Conservation (phyloP, 768 basidiomycete genomes). For the Leccinellum rugosiceps region DNA sequence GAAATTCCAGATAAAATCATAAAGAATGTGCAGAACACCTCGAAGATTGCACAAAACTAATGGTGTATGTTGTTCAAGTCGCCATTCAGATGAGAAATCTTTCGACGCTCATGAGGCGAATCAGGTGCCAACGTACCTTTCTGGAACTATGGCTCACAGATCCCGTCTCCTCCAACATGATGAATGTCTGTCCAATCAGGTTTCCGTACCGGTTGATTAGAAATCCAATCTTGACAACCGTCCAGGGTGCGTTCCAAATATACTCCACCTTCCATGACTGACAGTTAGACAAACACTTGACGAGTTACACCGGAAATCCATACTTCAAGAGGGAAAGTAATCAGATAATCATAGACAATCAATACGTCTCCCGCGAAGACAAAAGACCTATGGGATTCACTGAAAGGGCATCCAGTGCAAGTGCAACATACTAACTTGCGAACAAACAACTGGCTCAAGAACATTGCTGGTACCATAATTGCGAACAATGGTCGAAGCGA, state of each 20-base stretch:
- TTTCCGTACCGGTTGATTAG: constrained; percentile 19
- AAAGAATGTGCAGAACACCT: constrained; percentile 6
- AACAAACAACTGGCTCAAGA: neutral
- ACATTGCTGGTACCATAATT: neutral
- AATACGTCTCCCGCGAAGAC: constrained; percentile 1
- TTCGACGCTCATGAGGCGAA: neutral
- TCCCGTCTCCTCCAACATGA: constrained; percentile 4
- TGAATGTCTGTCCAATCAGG: constrained; percentile 11
- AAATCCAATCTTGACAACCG: constrained; percentile 9
- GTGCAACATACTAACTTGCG: neutral
- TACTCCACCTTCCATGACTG: constrained; percentile 6
- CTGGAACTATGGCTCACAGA: neutral
- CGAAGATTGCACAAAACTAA: constrained; percentile 6
- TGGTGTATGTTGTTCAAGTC: neutral
- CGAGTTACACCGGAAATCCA: neutral
- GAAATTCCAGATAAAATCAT: constrained; percentile 11
- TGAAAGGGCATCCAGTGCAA: neutral
- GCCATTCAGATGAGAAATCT: neutral
- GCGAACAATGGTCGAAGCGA: neutral
- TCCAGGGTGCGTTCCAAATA: constrained; percentile 17
- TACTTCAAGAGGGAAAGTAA: constrained; percentile 12
- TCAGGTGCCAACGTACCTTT: neutral
- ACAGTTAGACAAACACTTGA: neutral
- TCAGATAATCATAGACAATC: constrained; percentile 8
- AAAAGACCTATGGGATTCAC: neutral